Evolutionary conservation across 495 filamentous ascomycete genomes (phyloP).

Genomic region (Aspergillus leporis): DNA sequence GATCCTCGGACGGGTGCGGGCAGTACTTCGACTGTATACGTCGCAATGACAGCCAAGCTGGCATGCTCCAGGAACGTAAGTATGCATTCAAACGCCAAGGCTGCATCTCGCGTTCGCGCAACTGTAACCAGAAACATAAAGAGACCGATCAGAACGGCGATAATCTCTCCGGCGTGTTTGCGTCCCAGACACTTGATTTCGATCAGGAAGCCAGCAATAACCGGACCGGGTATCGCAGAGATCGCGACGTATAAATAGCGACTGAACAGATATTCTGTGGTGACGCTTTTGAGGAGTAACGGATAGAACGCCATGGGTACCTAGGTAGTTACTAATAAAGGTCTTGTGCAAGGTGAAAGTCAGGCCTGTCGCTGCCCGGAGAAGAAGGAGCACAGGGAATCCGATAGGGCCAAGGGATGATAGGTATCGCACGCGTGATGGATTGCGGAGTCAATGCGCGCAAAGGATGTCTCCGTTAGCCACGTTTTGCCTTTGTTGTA

Average conservation of each 20-base stretch:
- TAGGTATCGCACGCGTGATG: too few relatives aligned
- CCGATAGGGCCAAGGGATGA: constrained; percentile 13
- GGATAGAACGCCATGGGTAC: constrained; percentile 56
- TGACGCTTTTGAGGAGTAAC: constrained; percentile 37
- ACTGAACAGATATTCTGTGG: constrained; percentile 10
- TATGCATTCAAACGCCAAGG: constrained; percentile 48
- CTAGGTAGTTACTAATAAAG: constrained; percentile 34
- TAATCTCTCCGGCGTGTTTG: constrained; percentile 52
- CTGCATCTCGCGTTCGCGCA: constrained; percentile 38
- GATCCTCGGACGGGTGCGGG: constrained; percentile 56
- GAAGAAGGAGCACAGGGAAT: constrained; percentile 10
- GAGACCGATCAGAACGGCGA: constrained; percentile 51
- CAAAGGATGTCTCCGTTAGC: constrained; percentile 25
- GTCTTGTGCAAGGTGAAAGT: constrained; percentile 22
- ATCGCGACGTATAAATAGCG: constrained; percentile 27
- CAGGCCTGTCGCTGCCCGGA: constrained; percentile 19
- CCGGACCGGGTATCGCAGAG: constrained; percentile 52
- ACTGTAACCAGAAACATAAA: constrained; percentile 54
- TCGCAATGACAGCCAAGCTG: constrained; percentile 56
- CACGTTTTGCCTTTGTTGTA: constrained; percentile 26
- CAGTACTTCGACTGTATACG: constrained; percentile 59
- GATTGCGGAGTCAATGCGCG: constrained; percentile 24
- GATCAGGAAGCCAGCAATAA: constrained; percentile 49
- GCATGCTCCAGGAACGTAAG: constrained; percentile 57
- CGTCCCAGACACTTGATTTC: constrained; percentile 53